A percentile compares a stretch with the other conserved stretches of the same genome.
phyloP scores from a whole-genome alignment of 1,284 basidiomycete genomes.

The Rhodotorula sp. region DNA sequence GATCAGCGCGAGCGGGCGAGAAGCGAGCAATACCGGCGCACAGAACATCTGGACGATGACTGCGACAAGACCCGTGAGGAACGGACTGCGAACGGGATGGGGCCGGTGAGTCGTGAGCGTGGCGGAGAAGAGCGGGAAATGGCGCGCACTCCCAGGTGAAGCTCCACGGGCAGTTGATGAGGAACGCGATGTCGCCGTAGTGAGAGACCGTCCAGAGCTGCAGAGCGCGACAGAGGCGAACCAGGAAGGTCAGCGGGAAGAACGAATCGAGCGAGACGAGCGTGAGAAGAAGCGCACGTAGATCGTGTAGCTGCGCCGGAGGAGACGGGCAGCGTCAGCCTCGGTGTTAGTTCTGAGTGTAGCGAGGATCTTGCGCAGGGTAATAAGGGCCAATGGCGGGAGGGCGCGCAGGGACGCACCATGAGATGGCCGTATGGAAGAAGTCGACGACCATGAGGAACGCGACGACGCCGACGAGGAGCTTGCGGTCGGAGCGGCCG shows the following conservation, averaged over 20 bases:
- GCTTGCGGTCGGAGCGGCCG: background rate
- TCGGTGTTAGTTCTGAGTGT: too few relatives aligned
- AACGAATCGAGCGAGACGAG: background rate
- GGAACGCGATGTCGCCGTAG: constrained; percentile 9
- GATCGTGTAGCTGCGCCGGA: constrained; percentile 12
- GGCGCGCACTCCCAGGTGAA: background rate
- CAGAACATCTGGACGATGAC: constrained; percentile 8
- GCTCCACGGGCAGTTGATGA: constrained; percentile 8
- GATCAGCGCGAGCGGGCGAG: background rate
- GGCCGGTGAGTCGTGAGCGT: too few relatives aligned
- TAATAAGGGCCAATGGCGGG: background rate
- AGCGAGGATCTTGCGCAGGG: too few relatives aligned
- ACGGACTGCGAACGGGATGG: background rate
- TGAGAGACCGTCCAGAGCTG: constrained; percentile 19
- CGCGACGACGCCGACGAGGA: constrained; percentile 1
- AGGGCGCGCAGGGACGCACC: background rate
- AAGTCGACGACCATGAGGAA: constrained; percentile 11
- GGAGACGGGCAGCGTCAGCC: too few relatives aligned
- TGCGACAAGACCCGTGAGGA: constrained; percentile 15
- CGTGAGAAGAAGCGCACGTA: background rate
- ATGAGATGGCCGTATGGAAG: constrained; percentile 8
- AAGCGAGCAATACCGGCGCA: background rate
- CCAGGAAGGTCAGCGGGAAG: background rate
- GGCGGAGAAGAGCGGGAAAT: rapidly evolving
- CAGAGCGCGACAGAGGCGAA: background rate